Percentiles rank a stretch among this genome's conserved stretches.
phyloP scores from a whole-genome alignment of 352 stramenopile species.

The Phytophthora constricta region DNA sequence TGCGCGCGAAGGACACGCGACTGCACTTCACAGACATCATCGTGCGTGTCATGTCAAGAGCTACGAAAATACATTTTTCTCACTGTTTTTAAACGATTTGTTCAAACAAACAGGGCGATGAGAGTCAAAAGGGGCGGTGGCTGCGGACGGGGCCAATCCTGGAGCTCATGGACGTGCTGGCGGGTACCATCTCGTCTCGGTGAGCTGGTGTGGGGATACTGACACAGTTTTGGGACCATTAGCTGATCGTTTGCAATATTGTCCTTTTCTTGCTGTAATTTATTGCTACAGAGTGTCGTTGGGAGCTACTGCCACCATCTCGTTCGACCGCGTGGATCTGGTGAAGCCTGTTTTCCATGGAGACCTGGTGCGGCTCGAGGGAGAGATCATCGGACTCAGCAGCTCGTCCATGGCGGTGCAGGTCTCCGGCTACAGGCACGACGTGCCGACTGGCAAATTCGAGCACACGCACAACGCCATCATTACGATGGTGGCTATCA shows the following conservation, averaged over 20 bases:
- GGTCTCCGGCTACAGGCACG: constrained; percentile 43
- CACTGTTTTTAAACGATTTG: too few relatives aligned
- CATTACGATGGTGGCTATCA: constrained; percentile 58
- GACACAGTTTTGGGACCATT: too few relatives aligned
- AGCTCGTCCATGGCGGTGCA: constrained; percentile 55
- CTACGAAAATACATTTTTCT: too few relatives aligned
- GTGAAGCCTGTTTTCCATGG: constrained; percentile 49
- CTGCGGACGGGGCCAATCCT: constrained; percentile 49
- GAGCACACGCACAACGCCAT: constrained; percentile 54
- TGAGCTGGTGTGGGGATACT: too few relatives aligned
- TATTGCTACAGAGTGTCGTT: constrained; percentile 19
- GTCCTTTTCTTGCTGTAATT: background rate
- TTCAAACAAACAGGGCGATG: constrained; percentile 45
- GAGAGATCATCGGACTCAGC: constrained; percentile 45
- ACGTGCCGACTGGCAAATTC: constrained; percentile 32
- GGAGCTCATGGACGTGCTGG: constrained; percentile 51
- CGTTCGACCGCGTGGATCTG: constrained; percentile 51
- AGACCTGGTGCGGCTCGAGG: constrained; percentile 51
- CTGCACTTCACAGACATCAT: constrained; percentile 54
- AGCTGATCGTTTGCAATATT: background rate
- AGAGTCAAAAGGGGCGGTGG: constrained; percentile 38
- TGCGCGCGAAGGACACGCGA: constrained; percentile 45
- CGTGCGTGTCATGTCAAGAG: constrained; percentile 26
- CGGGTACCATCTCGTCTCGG: constrained; percentile 37
- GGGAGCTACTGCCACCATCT: constrained; percentile 45